Evolutionary conservation across 1,284 basidiomycete species (phyloP).

Genomic region (Leccinum solheimii): DNA sequence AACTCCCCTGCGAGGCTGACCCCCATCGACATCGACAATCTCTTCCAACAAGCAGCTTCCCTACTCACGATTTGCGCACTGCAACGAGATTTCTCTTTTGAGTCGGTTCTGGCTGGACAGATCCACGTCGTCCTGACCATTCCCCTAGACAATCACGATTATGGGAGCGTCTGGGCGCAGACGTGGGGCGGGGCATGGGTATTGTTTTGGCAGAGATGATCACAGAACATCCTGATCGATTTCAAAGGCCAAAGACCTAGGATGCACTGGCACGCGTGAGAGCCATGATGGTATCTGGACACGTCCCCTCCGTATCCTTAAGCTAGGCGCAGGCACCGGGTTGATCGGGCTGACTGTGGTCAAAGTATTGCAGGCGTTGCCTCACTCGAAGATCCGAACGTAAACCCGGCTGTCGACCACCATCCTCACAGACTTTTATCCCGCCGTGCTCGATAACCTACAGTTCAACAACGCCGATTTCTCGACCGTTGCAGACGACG

Average conservation of each 20-base stretch:
- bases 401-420: conserved; percentile 38
- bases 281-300: conserved; percentile 27
- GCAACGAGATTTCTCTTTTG: conserved; percentile 48
- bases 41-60: conserved; percentile 58
- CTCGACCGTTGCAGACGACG: conserved; percentile 19
- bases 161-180: conserved; percentile 71
- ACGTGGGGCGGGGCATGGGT: conserved; percentile 88
- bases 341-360: conserved; percentile 70
- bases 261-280: neutral
- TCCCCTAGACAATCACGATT: conserved; percentile 71
- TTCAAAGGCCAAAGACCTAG: conserved; percentile 34
- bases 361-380: conserved; percentile 44
- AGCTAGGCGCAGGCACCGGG: conserved; percentile 88
- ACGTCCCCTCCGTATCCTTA: too few species aligned
- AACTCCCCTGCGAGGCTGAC: too few species aligned
- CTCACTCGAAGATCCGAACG: neutral
- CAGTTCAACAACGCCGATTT: conserved; percentile 66
- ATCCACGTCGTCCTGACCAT: conserved; percentile 56
- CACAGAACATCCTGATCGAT: conserved; percentile 39
- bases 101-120: conserved; percentile 14
- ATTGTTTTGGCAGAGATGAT: too few species aligned
- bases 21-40: neutral
- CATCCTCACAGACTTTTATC: conserved; percentile 46
- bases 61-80: conserved; percentile 58
- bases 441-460: conserved; percentile 75